phyloP scores from a whole-genome alignment of 176 grass and related monocot genomes.

The Oryza glaberrima region DNA sequence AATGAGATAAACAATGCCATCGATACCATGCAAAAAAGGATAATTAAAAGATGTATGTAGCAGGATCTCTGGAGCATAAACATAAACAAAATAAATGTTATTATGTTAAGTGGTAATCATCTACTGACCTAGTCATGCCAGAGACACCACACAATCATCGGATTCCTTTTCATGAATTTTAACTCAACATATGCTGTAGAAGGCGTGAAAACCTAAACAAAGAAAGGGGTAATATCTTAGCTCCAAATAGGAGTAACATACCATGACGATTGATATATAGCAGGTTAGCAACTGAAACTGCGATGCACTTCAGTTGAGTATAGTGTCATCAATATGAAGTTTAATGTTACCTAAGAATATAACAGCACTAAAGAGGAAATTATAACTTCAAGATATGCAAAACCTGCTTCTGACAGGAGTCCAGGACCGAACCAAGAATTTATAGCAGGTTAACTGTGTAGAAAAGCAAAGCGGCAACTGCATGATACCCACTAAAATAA shows the following conservation, averaged over 20 bases:
- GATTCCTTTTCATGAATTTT: not conserved
- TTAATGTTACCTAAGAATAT: not conserved
- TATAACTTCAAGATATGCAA: not conserved
- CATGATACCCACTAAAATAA: not conserved
- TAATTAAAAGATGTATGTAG: not conserved
- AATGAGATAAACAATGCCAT: not conserved
- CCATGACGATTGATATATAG: not conserved
- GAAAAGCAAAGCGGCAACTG: not conserved
- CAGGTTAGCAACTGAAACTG: not conserved
- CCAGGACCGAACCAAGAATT: not conserved
- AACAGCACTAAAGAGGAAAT: not conserved
- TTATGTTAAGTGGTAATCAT: not conserved
- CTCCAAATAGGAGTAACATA: slow-evolving; percentile 8
- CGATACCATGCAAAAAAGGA: not conserved
- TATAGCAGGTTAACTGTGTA: not conserved
- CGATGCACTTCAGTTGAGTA: not conserved
- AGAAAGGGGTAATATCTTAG: not conserved
- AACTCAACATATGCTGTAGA: not conserved
- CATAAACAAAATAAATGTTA: not conserved
- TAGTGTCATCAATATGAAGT: slow-evolving; percentile 1
- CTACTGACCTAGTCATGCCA: not conserved
- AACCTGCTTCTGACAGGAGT: not conserved
- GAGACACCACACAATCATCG: not conserved
- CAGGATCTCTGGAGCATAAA: not conserved
- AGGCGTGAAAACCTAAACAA: not conserved